Percentiles rank a stretch among this genome's conserved stretches.
phyloP scores from a whole-genome alignment of 345 rosid species.

The Populus nigra region DNA sequence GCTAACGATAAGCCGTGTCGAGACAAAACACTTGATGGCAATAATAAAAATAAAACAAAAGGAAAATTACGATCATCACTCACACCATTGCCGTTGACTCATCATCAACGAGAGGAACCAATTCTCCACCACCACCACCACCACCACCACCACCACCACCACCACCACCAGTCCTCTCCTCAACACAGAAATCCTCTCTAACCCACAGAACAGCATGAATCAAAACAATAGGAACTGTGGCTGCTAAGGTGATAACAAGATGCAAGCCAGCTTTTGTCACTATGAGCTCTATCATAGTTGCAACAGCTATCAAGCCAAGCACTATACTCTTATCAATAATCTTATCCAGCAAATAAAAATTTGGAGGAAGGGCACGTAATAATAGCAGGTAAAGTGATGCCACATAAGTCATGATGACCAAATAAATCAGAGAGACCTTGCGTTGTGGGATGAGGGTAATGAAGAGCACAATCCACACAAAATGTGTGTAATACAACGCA shows the following conservation, averaged over 20 bases:
- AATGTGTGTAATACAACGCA: conserved; percentile 20
- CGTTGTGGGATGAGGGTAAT: conserved; percentile 26
- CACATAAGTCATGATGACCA: conserved; percentile 19
- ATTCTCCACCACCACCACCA: not conserved
- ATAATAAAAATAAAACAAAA: too few species aligned
- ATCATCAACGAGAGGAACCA: conserved; percentile 6
- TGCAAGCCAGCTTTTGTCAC: conserved; percentile 21
- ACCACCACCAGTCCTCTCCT: not conserved
- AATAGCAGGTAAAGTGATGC: conserved; percentile 14
- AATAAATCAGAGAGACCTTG: conserved; percentile 17
- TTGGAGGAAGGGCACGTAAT: conserved; percentile 17
- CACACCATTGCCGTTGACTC: conserved; percentile 4
- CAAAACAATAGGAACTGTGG: conserved; percentile 18
- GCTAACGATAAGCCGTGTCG: too few species aligned
- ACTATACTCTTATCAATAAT: conserved; percentile 19
- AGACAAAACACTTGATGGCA: too few species aligned
- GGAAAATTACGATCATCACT: not conserved
- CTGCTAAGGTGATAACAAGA: conserved; percentile 23
- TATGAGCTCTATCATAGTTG: conserved; percentile 17
- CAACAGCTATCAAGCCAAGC: conserved; percentile 11
- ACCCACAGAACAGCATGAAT: conserved; percentile 33
- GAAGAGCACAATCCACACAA: conserved; percentile 26
- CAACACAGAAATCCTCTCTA: conserved; percentile 3
- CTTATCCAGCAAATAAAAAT: not conserved
- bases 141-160: not conserved